Conservation (phyloP, 1,284 basidiomycete genomes). For the Peniophora sp. region DNA sequence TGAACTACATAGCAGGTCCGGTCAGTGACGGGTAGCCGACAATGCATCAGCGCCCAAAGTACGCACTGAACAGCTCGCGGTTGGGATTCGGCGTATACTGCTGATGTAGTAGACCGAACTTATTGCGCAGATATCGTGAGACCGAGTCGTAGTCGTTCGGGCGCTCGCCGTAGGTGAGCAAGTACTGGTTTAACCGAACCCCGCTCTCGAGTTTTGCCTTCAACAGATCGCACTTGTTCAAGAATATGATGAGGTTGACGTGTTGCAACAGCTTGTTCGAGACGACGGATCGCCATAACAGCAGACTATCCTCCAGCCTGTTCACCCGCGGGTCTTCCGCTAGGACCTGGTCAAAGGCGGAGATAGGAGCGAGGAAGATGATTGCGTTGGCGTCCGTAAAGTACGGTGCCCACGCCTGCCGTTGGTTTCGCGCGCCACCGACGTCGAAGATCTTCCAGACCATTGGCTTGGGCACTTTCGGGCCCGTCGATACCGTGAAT, state of each 20-base stretch:
- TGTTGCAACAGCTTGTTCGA: constrained; percentile 59
- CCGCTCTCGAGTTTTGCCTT: constrained; percentile 72
- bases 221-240: constrained; percentile 73
- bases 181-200: constrained; percentile 57
- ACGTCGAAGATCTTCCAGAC: constrained; percentile 74
- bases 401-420: constrained; percentile 77
- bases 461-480: constrained; percentile 38
- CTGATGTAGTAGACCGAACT: constrained; percentile 64
- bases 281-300: constrained; percentile 61
- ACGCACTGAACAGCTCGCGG: constrained; percentile 62
- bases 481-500: constrained; percentile 54
- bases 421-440: constrained; percentile 67
- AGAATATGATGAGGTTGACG: constrained; percentile 68
- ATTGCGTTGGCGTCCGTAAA: constrained; percentile 78
- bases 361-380: constrained; percentile 78
- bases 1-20: constrained; percentile 46
- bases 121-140: constrained; percentile 64
- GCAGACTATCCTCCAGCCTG: constrained; percentile 67
- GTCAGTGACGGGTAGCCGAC: constrained; percentile 1
- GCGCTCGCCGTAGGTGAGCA: constrained; percentile 59
- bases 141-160: constrained; percentile 70
- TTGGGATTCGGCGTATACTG: constrained; percentile 56
- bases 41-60: background rate
- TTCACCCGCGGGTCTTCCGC: constrained; percentile 68
- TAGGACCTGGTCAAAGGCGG: constrained; percentile 75